Evolutionary conservation across 768 basidiomycete genomes (phyloP).

Genomic region (Xanthoconium stramineum): DNA sequence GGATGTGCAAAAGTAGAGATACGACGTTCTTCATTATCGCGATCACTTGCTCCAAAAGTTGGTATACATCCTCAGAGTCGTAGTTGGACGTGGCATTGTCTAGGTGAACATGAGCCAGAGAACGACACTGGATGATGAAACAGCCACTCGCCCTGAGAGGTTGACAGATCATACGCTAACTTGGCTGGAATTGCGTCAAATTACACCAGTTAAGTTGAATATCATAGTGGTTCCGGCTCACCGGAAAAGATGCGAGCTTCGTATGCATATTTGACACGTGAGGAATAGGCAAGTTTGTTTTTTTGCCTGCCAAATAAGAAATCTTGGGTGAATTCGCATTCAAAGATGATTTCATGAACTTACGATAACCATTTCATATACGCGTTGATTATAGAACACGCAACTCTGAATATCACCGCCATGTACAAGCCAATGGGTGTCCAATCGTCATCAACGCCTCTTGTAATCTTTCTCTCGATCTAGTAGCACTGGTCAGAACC

Average conservation of each 20-base stretch:
- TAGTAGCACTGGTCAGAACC: neutral
- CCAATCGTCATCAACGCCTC: neutral
- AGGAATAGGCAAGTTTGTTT: slow-evolving; percentile 2
- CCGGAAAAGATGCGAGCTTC: slow-evolving; percentile 22
- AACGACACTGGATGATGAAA: neutral
- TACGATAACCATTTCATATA: slow-evolving; percentile 18
- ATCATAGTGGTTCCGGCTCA: neutral
- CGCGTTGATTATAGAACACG: slow-evolving; percentile 16
- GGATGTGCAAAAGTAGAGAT: slow-evolving; percentile 26
- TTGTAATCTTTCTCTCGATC: slow-evolving; percentile 21
- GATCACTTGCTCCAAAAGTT: slow-evolving; percentile 11
- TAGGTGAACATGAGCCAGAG: neutral
- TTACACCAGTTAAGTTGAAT: neutral
- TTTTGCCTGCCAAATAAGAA: slow-evolving; percentile 1
- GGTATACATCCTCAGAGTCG: neutral
- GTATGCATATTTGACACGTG: slow-evolving; percentile 21
- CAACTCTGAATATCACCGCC: slow-evolving; percentile 10
- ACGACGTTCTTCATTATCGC: slow-evolving; percentile 4
- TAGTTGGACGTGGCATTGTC: neutral
- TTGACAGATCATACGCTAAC: slow-evolving; percentile 20
- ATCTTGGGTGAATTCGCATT: neutral
- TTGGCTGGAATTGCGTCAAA: slow-evolving; percentile 7
- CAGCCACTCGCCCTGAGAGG: slow-evolving; percentile 16
- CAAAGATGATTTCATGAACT: neutral
- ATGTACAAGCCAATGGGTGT: slow-evolving; percentile 5